Evolutionary conservation across 176 grass and related monocot species (phyloP).

Genomic region (Urochloa ruziziensis): DNA sequence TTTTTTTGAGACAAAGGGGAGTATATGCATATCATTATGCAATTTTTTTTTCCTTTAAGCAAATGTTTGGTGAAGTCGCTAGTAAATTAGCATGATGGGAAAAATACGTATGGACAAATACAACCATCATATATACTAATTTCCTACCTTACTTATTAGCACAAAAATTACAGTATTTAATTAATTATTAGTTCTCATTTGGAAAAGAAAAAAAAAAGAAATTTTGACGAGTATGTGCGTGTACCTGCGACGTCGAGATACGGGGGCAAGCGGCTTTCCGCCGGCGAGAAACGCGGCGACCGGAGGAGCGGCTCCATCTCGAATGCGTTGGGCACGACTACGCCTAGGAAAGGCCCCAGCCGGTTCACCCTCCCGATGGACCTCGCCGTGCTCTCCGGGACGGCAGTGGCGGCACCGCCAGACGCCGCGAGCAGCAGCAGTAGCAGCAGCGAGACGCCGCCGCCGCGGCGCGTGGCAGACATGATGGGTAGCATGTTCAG

Average conservation of each 20-base stretch:
- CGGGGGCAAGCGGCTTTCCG: background rate
- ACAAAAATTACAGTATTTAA: too few relatives aligned
- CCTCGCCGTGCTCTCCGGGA: background rate
- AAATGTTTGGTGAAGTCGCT: too few relatives aligned
- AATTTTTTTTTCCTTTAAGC: too few relatives aligned
- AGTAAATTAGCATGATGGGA: too few relatives aligned
- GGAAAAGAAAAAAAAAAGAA: too few relatives aligned
- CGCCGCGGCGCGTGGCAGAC: background rate
- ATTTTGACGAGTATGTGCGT: too few relatives aligned
- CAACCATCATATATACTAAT: too few relatives aligned
- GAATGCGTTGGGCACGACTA: conserved; percentile 13
- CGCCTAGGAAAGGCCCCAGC: background rate
- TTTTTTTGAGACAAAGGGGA: too few relatives aligned
- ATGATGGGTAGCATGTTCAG: background rate
- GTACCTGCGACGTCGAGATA: conserved; percentile 28
- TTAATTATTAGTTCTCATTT: too few relatives aligned
- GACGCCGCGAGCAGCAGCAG: background rate
- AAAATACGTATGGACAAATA: too few relatives aligned
- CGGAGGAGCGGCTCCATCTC: conserved; percentile 24
- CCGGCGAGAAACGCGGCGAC: conserved; percentile 17
- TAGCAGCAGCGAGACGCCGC: background rate
- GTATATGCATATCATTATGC: too few relatives aligned
- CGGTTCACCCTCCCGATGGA: conserved; percentile 3
- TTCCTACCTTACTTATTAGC: too few relatives aligned
- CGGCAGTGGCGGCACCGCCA: background rate